Base-by-base conservation (phyloP, 768 basidiomycete genomes). In the Mycena albidolilacea region DNA sequence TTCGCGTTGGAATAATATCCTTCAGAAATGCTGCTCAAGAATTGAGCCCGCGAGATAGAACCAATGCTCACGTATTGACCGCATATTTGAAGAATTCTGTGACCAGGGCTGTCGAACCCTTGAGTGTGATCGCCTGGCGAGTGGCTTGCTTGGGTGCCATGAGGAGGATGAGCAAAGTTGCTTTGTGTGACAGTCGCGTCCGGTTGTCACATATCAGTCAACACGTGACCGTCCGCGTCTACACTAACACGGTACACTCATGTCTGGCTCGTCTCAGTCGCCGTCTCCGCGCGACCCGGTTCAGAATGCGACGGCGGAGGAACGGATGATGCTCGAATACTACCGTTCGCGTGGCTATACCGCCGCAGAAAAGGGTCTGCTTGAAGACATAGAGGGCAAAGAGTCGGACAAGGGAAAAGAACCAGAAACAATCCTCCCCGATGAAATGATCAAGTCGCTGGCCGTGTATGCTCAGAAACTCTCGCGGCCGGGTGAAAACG, bases 11-110 rank as follows among this genome's bases (percentile, higher is more conserved):
- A 97, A 99, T 66, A 99, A 86, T 78, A 99, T 97, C 17, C 96
- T 98, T 57, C 23, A 17, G 61, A n/a, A 30, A 38, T 52, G 8
- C 21, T 0, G 30, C 11, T 43, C 37, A 38, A 64, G 52, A 46
- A 61, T 19, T 65, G 9, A 30, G 75, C 43, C 52, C 48, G 87
- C 94, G 75, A 35, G 37, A 17, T 39, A n/a, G 35, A 30, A 21
- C 30, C 9, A 39, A 15, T 9, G 61, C 71, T 38, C 78, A 97
- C 96, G 94, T 97, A 86, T 98, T 98, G 76, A 96, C 96, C n/a
- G 95, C 94, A 83, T 97, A 99, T 85, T 98, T 98, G 88, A 99
- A 99, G 88, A 99, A 99, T 78, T 99, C 98, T 0, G 96, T 97
- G 69, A 99, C 97, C 21, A 98, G 88, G 50, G 91, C 88, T 3